Evolutionary conservation across 352 stramenopile genomes (phyloP).

Genomic region (Sclerospora graminicola): DNA sequence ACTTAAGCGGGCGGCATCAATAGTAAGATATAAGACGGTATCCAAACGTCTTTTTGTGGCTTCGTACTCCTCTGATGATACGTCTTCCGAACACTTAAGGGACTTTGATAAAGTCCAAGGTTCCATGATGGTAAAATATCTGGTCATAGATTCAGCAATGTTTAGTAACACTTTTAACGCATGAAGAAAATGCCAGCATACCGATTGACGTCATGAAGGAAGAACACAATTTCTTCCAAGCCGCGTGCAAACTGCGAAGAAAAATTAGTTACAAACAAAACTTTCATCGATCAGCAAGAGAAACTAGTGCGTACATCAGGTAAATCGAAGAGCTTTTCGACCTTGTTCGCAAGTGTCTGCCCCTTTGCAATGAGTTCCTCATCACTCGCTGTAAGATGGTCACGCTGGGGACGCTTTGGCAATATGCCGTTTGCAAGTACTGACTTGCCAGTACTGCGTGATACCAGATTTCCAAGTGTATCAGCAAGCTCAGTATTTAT

Average conservation of each 20-base stretch:
- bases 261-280: conserved; percentile 1
- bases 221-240: conserved; percentile 68
- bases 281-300: conserved; percentile 1
- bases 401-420: conserved; percentile 21
- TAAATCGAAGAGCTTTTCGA: conserved; percentile 46
- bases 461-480: conserved; percentile 86
- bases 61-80: conserved; percentile 22
- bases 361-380: conserved; percentile 42
- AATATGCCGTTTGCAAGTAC: conserved; percentile 45
- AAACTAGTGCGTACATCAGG: conserved; percentile 43
- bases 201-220: conserved; percentile 74
- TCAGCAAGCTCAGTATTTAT: conserved; percentile 94
- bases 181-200: conserved; percentile 6
- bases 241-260: conserved; percentile 47
- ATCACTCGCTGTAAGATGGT: conserved; percentile 34
- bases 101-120: conserved; percentile 71
- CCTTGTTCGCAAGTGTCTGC: conserved; percentile 30
- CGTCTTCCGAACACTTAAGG: conserved; percentile 24
- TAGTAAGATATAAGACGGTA: conserved; percentile 60
- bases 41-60: conserved; percentile 36
- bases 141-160: conserved; percentile 6
- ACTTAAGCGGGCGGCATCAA: conserved; percentile 59
- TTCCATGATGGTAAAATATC: conserved; percentile 71
- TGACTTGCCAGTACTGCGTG: conserved; percentile 55
- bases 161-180: neutral